Base-by-base conservation (phyloP, 108 stramenopile species). In the Phaeodactylum tricornutum region DNA sequence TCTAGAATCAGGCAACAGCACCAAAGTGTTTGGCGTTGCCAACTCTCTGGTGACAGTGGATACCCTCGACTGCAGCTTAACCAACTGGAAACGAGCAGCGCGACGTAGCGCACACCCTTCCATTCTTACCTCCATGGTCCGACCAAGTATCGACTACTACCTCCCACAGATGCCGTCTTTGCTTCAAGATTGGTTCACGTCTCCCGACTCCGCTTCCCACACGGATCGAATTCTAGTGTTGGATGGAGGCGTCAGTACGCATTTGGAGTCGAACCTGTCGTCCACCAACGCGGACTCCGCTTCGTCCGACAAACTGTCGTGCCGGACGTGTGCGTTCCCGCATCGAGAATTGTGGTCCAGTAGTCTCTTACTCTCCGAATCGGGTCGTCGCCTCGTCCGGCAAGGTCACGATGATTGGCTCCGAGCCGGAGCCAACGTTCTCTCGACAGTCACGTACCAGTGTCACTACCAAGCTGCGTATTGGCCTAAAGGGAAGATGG, bases 371-470 rank as follows among this genome's bases (percentile, higher is more conserved):
- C 19, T 75, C 29, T 57, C 59, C 20, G 16, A 31, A 29, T 29
- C 43, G 26, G 74, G 71, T 7, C 56, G 39, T 30, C 44, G 44
- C 5, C 26, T 30, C n/a, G 70, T 80, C 32, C 25, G 37, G 5
- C 29, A 67, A 55, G 68, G 70, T 30, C 78, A 79, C 47, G n/a
- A 45, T 3, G 73, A 68, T 35, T 79, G 74, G 68, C 24, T 63
- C 7, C 17, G 15, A 2, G 66, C 78, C 0, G 76, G 76, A 41
- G 52, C 55, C 15, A 49, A 79, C 41, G 57, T 79, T 15, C 6
- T 72, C 2, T 61, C 73, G 7, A 79, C 78, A 2, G 78, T 79
- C 15, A 79, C 78, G 22, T 79, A 79, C 64, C 78, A 79, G 51
- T 74, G 72, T 36, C 62, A 71, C 38, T 73, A 59, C 42, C 69